A percentile compares a stretch with the other conserved stretches of the same genome.
Conservation (phyloP, 345 rosid genomes). For the Kandelia obovata region DNA sequence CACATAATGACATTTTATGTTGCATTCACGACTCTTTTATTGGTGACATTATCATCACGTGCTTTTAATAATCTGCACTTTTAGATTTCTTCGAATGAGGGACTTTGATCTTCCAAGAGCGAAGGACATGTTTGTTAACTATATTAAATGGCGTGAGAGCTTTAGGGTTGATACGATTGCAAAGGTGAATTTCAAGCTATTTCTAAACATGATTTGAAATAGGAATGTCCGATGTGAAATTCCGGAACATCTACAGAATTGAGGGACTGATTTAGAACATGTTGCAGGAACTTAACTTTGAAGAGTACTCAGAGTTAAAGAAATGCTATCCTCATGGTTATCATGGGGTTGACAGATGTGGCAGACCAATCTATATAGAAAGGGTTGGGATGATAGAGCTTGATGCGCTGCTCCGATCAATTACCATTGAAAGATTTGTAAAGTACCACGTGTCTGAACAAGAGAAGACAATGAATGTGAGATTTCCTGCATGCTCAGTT, state of each 20-base stretch:
- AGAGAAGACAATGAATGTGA: conserved; percentile 49
- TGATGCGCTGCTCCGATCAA: conserved; percentile 40
- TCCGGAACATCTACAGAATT: too few species aligned
- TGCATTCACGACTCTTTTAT: not conserved
- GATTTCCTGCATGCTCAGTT: conserved; percentile 54
- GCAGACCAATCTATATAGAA: conserved; percentile 58
- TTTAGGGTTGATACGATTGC: conserved; percentile 41
- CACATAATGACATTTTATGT: too few species aligned
- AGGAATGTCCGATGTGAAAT: not conserved
- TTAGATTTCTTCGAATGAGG: conserved; percentile 53
- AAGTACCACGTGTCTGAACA: conserved; percentile 54
- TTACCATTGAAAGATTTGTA: conserved; percentile 43
- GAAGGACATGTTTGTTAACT: conserved; percentile 43
- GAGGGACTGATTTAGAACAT: not conserved
- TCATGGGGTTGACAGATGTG: conserved; percentile 57
- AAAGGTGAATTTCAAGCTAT: conserved; percentile 29
- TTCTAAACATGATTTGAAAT: not conserved
- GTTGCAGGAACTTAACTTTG: conserved; percentile 46
- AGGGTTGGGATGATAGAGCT: conserved; percentile 56
- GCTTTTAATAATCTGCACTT: not conserved
- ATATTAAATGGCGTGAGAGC: conserved; percentile 50
- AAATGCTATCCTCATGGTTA: conserved; percentile 61
- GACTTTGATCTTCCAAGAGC: conserved; percentile 51
- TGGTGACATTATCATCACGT: not conserved
- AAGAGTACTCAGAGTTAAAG: conserved; percentile 46